Conservation (phyloP, 1,139 yeast genomes). For the Kodamaea arcana region DNA sequence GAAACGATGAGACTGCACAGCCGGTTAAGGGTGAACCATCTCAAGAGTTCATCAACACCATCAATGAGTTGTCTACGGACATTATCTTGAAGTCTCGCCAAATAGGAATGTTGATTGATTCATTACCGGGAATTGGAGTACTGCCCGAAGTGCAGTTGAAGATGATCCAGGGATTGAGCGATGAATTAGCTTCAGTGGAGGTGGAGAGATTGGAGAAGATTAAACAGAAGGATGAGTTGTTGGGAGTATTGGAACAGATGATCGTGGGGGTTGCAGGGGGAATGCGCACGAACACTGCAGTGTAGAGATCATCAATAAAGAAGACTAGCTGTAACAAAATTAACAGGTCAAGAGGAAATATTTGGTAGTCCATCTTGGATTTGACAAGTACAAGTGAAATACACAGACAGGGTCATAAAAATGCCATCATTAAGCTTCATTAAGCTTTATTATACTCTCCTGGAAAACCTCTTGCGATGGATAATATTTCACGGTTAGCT, state of each 20-base stretch:
- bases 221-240: constrained; percentile 59
- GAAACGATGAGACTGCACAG: constrained; percentile 22
- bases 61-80: constrained; percentile 76
- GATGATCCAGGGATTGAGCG: constrained; percentile 59
- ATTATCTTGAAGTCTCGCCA: constrained; percentile 83
- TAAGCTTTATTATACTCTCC: too few species aligned
- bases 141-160: constrained; percentile 70
- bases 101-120: constrained; percentile 77
- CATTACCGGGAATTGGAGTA: constrained; percentile 90
- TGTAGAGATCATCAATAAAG: too few species aligned
- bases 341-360: too few species aligned
- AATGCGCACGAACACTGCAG: too few species aligned
- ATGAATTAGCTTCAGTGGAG: constrained; percentile 62
- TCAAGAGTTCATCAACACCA: constrained; percentile 46
- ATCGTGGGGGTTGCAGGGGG: constrained; percentile 62
- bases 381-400: too few species aligned
- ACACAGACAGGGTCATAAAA: too few species aligned
- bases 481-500: too few species aligned
- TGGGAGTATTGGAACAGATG: constrained; percentile 64
- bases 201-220: constrained; percentile 54
- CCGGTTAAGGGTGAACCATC: constrained; percentile 7
- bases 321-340: too few species aligned
- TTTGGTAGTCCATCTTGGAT: too few species aligned
- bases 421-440: too few species aligned
- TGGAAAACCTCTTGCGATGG: too few species aligned